phyloP scores from a whole-genome alignment of 164 flowering plant species.

The Buxus sempervirens region DNA sequence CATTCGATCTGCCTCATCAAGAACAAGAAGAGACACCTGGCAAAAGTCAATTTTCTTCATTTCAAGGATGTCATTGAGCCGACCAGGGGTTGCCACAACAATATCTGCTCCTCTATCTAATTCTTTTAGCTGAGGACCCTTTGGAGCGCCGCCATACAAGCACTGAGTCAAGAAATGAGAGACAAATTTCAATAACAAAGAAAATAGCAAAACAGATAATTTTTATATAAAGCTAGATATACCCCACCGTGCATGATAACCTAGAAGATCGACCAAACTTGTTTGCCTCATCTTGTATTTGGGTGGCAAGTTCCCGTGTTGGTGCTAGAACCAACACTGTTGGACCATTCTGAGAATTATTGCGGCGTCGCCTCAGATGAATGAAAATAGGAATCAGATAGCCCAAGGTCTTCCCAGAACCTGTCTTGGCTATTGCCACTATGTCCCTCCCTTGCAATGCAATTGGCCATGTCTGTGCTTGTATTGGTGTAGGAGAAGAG shows the following conservation, averaged over 20 bases:
- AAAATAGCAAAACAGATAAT: neutral
- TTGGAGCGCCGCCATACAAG: slow-evolving; percentile 94
- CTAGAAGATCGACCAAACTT: slow-evolving; percentile 87
- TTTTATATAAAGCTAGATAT: neutral
- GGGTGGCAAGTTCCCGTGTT: slow-evolving; percentile 91
- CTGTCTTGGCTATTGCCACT: slow-evolving; percentile 92
- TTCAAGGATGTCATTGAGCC: slow-evolving; percentile 90
- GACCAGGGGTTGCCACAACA: slow-evolving; percentile 96
- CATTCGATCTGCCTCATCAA: slow-evolving; percentile 98
- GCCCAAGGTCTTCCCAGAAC: slow-evolving; percentile 94
- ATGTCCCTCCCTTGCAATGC: slow-evolving; percentile 74
- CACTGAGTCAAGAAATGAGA: slow-evolving; percentile 42
- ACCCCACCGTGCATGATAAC: slow-evolving; percentile 70
- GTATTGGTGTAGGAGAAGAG: slow-evolving; percentile 86
- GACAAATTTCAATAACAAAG: neutral
- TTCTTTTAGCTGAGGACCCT: slow-evolving; percentile 73
- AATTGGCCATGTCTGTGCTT: slow-evolving; percentile 98
- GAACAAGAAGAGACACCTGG: slow-evolving; percentile 84
- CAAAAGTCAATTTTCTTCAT: slow-evolving; percentile 70
- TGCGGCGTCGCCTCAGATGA: slow-evolving; percentile 55
- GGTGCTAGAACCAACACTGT: slow-evolving; percentile 88
- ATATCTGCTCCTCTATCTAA: slow-evolving; percentile 81
- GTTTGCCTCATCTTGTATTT: slow-evolving; percentile 82
- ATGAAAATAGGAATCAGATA: slow-evolving; percentile 83
- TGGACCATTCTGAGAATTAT: slow-evolving; percentile 77